Evolutionary conservation across 1,284 basidiomycete genomes (phyloP), one percentile per base, ranked within the genome.

Genomic region (Schizophyllum amplum): DNA sequence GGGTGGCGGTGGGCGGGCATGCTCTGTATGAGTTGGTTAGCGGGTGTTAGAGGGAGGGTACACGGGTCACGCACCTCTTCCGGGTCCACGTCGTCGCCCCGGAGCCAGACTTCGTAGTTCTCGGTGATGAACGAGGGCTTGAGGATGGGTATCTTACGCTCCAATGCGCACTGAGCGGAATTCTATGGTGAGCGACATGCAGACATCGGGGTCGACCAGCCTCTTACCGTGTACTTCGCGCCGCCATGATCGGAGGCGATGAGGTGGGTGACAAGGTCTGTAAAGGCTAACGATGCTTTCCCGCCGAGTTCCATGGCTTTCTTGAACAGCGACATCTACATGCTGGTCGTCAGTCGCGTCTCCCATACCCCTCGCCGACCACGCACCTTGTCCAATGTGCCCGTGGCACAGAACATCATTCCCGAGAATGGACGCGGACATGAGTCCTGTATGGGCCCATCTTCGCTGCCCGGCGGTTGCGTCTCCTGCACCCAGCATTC

Each of bases 221-320:
- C 78, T 53, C 47, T n/a, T n/a, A 81, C 89, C 67, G 67, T 73
- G 66, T 93, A 93, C 67, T 94, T 94, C n/a, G 84, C 78, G 23
- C 88, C 84, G 5, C 87, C 87, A 60, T 86, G 83, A 17, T 72
- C 72, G 24, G 72, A 74, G 1, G 90, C 87, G 51, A 94, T 74
- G 42, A 94, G 77, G 70, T 94, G 90, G 0, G 91, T 93, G 24
- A 90, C 87, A 54, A 77, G 78, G 67, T 90, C 87, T 0, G 89
- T 92, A 56, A 94, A 83, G 56, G 87, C 84, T 21, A 71, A 78
- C 7, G 80, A 75, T 49, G 80, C 76, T 24, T 74, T 72, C 15
- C 89, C 91, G 15, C 91, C 92, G 6, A 93, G 82, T 65, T 90
- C 84, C 24, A 82, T 68, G 1, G 87, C 91, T 64, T 86, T 79